Conservation (phyloP, 2,329 filamentous ascomycete genomes). For the Fusarium stilboides region DNA sequence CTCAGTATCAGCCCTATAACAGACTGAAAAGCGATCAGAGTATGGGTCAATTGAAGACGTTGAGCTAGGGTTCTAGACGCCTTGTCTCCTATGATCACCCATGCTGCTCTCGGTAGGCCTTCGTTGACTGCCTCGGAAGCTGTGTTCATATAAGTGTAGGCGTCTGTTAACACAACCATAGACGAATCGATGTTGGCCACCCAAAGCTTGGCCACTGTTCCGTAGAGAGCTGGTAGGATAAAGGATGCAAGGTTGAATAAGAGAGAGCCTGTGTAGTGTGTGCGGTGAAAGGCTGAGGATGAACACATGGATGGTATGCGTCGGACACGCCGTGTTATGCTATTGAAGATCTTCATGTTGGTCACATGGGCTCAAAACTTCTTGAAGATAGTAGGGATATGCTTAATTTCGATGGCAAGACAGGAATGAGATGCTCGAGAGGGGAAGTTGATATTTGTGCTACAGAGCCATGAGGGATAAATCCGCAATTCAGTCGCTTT, state of each 20-base stretch:
- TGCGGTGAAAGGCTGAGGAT: constrained; percentile 31
- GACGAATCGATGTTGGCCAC: constrained; percentile 76
- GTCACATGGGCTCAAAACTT: no score
- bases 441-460: background rate
- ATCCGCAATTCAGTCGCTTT: background rate
- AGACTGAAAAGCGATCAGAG: constrained; percentile 73
- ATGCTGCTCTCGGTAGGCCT: constrained; percentile 77
- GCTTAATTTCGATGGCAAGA: background rate
- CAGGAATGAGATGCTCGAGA: background rate
- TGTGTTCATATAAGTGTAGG: constrained; percentile 78
- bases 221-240: constrained; percentile 76
- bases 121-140: constrained; percentile 80
- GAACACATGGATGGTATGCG: background rate
- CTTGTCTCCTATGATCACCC: constrained; percentile 78
- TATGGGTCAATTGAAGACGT: constrained; percentile 73
- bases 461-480: background rate
- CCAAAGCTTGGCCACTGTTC: constrained; percentile 79
- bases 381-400: background rate
- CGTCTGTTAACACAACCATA: constrained; percentile 56
- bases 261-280: constrained; percentile 68
- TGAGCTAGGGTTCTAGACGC: constrained; percentile 65
- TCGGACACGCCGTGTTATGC: background rate
- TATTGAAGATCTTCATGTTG: constrained; percentile 15
- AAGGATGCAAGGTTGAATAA: constrained; percentile 75
- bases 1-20: constrained; percentile 72